Base-by-base conservation (phyloP, 129 eudicot species). In the Saussurea involucrata region DNA sequence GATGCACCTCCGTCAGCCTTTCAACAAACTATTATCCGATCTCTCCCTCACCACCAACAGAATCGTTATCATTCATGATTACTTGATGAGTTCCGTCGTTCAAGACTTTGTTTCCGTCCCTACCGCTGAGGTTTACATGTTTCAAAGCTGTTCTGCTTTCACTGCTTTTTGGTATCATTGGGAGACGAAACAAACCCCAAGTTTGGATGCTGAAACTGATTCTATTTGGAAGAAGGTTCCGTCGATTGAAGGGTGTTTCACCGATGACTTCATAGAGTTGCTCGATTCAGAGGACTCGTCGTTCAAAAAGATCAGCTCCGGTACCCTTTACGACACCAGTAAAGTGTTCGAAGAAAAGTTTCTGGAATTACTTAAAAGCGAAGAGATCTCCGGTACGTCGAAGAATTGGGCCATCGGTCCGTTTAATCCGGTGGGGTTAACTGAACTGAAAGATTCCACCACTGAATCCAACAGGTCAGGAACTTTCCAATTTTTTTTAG, bases 381-480 rank as follows among this genome's bases (percentile, higher is more conserved):
- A 75, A 64, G 58, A 63, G 46, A 34, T 69, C 0, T 63, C 81
- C 0, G 77, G 81, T 32, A 76, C 77, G 6, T 68, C 69, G 20
- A 64, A 70, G 63, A 76, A 82, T n/a, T 82, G 85, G 85, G 85
- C 81, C 6, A 81, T 82, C 34, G 85, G 85, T 11, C 85, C 85
- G 4, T 76, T 82, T 27, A 82, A 82, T 53, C 85, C 85, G 13
- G 57, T 80, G 27, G n/a, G 17, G 6, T 21, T 79, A 5, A 28
- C 37, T 0, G 34, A 28, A n/a, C 36, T 4, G 24, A 74, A 15
- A 13, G 69, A 27, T 25, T 1, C 69, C 0, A 27, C 27, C 69
- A 6, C 73, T 0, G 77, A 82, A 63, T 69, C 67, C 0, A 25
- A 42, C 13, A 63, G 71, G 42, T n/a, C 63, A 27, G n/a, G n/a